Evolutionary conservation across 192 early-diverging fungal species (phyloP).

Genomic region (Backusella sp.): DNA sequence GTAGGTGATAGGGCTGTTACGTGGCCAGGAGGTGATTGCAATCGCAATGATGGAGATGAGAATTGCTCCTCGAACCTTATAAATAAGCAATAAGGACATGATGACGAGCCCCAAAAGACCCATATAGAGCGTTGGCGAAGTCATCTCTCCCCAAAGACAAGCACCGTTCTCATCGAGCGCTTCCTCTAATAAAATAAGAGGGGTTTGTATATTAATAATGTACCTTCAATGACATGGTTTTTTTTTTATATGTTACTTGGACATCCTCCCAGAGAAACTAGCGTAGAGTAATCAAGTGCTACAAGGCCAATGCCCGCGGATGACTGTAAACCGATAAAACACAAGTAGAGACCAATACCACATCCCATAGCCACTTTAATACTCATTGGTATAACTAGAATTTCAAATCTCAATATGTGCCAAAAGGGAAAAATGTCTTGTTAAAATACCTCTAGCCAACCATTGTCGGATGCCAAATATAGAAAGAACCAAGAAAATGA

Average conservation of each 20-base stretch:
- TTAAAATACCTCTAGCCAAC: slow-evolving; percentile 51
- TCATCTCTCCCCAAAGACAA: slow-evolving; percentile 60
- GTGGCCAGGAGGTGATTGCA: slow-evolving; percentile 73
- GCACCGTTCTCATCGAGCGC: slow-evolving; percentile 56
- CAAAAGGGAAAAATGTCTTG: too few species aligned
- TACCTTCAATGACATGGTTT: background rate
- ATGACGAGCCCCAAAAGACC: slow-evolving; percentile 63
- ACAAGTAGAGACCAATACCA: slow-evolving; percentile 76
- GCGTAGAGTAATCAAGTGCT: slow-evolving; percentile 53
- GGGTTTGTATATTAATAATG: too few species aligned
- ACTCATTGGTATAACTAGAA: slow-evolving; percentile 54
- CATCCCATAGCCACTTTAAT: slow-evolving; percentile 73
- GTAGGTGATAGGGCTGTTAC: slow-evolving; percentile 64
- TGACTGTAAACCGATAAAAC: slow-evolving; percentile 76
- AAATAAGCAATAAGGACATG: slow-evolving; percentile 60
- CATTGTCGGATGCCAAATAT: slow-evolving; percentile 75
- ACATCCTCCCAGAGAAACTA: slow-evolving; percentile 72
- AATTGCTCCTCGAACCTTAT: slow-evolving; percentile 68
- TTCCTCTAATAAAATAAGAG: slow-evolving; percentile 13
- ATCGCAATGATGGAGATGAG: slow-evolving; percentile 69
- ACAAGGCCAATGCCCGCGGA: slow-evolving; percentile 82
- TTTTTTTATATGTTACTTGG: slow-evolving; percentile 16
- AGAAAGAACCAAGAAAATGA: slow-evolving; percentile 74
- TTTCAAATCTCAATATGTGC: too few species aligned
- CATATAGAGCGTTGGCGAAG: slow-evolving; percentile 46